These are phyloP conservation scores for Dactylorhiza incarnata DNA, from an alignment of 106 monocot genomes.

Conservation along the genomic window DNA sequence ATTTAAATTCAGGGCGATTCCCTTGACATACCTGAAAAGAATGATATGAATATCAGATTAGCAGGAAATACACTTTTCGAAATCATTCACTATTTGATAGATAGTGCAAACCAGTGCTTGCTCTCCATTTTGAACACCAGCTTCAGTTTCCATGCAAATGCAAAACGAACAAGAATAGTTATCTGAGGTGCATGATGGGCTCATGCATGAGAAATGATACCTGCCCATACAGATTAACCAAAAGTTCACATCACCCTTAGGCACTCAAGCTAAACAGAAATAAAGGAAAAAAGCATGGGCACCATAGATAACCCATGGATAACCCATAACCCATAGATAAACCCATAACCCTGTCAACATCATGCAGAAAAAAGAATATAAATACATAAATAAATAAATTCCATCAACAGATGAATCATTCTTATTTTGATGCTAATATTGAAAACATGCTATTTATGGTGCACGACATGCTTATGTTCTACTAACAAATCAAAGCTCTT, in stretches of 20 bases:
- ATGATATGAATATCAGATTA: slow-evolving; percentile 1
- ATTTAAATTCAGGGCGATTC: slow-evolving; percentile 41
- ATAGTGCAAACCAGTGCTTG: slow-evolving; percentile 28
- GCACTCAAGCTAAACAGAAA: slow-evolving; percentile 4
- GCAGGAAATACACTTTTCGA: not conserved
- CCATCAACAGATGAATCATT: not conserved
- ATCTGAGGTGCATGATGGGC: slow-evolving; percentile 23
- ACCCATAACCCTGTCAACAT: not conserved
- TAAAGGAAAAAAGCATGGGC: not conserved
- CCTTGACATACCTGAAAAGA: slow-evolving; percentile 43
- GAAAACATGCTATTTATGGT: not conserved
- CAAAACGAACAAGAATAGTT: slow-evolving; percentile 39
- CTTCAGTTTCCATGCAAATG: slow-evolving; percentile 44
- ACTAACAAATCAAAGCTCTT: too few species aligned
- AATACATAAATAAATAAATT: not conserved
- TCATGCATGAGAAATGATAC: slow-evolving; percentile 65
- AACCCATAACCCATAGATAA: too few species aligned
- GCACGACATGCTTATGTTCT: too few species aligned
- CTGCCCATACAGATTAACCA: slow-evolving; percentile 19
- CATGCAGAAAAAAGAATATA: not conserved
- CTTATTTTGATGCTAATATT: not conserved
- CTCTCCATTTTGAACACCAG: slow-evolving; percentile 11
- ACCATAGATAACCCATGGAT: not conserved
- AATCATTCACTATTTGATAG: not conserved
- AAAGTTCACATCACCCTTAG: not conserved